These are phyloP conservation scores for Yamadazyma kanchanaburiensis DNA, from an alignment of 1,139 yeast species.

Conservation along the genomic window DNA sequence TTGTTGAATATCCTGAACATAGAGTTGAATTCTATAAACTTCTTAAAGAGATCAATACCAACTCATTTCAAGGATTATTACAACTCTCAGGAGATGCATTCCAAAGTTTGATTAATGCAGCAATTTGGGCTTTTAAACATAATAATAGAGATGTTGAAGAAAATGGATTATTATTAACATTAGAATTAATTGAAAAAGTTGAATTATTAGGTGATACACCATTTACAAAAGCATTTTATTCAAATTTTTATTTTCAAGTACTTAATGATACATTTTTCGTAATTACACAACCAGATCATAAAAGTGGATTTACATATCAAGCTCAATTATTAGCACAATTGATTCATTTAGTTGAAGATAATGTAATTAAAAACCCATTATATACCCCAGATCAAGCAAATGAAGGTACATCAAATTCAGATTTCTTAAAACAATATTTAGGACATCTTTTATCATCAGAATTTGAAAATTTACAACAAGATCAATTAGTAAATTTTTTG, in stretches of 20 bases:
- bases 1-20: conserved; percentile 96
- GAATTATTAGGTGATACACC: conserved; percentile 74
- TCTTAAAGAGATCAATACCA: conserved; percentile 79
- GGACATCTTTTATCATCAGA: conserved; percentile 81
- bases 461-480: conserved; percentile 84
- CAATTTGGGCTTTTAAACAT: conserved; percentile 97
- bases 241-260: conserved; percentile 84
- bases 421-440: conserved; percentile 75
- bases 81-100: conserved; percentile 91
- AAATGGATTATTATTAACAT: conserved; percentile 80
- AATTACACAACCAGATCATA: conserved; percentile 95
- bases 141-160: conserved; percentile 95
- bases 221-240: conserved; percentile 83
- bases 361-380: conserved; percentile 71
- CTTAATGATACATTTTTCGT: conserved; percentile 91
- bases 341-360: conserved; percentile 78
- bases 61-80: conserved; percentile 81
- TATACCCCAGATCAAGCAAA: conserved; percentile 75
- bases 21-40: conserved; percentile 93
- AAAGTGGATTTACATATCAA: conserved; percentile 91
- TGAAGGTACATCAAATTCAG: conserved; percentile 77
- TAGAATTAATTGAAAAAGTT: conserved; percentile 80
- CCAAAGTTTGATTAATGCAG: conserved; percentile 87
- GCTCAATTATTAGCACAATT: conserved; percentile 80
- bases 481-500: conserved; percentile 79